A percentile compares a stretch with the other conserved stretches of the same genome.
These are phyloP conservation scores for Linnemannia elongata DNA, from an alignment of 192 early-diverging fungal species.

Conservation along the genomic window DNA sequence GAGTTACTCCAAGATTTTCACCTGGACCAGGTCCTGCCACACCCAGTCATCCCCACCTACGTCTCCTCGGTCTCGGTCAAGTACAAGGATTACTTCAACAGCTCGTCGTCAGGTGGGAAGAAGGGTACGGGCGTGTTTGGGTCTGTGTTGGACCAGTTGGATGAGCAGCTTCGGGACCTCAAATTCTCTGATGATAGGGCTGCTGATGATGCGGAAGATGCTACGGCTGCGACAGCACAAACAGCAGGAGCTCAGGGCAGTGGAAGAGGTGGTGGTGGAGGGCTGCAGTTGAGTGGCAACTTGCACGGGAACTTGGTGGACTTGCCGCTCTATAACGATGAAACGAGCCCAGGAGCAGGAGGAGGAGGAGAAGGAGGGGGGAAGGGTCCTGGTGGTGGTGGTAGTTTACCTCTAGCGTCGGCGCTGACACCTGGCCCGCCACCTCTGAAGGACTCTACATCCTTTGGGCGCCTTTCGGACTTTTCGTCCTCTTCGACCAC, in stretches of 20 bases:
- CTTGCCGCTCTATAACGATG: conserved; percentile 9
- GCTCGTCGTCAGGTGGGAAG: conserved; percentile 23
- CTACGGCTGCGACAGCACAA: not conserved
- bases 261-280: not conserved
- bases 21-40: conserved; percentile 53
- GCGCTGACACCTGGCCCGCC: not conserved
- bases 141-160: conserved; percentile 21
- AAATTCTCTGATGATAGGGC: conserved; percentile 16
- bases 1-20: conserved; percentile 57
- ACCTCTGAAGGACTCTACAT: conserved; percentile 20
- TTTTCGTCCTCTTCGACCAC: not conserved
- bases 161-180: conserved; percentile 30
- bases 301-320: conserved; percentile 26
- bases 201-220: conserved; percentile 1
- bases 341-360: not conserved
- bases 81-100: conserved; percentile 62
- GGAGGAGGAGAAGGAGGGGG: not conserved
- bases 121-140: not conserved
- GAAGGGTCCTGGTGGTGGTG: not conserved
- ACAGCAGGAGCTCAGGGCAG: not conserved
- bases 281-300: not conserved
- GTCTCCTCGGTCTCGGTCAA: conserved; percentile 65
- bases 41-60: conserved; percentile 58
- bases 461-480: conserved; percentile 18
- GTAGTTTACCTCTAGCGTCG: not conserved